A percentile compares a stretch with the other conserved stretches of the same genome.
Conservation (phyloP, 345 rosid species). For the Lumnitzera littorea region DNA sequence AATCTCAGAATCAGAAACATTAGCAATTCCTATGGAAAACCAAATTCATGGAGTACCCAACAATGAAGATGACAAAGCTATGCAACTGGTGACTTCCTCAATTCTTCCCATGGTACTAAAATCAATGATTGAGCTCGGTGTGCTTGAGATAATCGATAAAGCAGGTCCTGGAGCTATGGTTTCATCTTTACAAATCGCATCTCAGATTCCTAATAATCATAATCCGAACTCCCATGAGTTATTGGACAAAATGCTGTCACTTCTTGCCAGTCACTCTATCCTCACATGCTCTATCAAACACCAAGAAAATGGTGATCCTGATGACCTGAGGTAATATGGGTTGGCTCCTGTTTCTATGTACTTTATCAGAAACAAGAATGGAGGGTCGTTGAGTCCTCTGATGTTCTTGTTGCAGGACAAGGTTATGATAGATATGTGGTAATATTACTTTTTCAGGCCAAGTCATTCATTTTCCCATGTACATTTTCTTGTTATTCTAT, state of each 20-base stretch:
- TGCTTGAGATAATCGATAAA: slow-evolving; percentile 22
- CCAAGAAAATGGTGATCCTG: neutral
- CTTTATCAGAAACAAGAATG: slow-evolving; percentile 19
- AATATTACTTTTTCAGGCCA: neutral
- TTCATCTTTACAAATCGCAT: slow-evolving; percentile 25
- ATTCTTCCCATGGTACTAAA: slow-evolving; percentile 34
- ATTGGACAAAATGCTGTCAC: slow-evolving; percentile 34
- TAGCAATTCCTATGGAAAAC: neutral
- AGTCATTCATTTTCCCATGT: no score
- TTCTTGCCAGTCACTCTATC: slow-evolving; percentile 29
- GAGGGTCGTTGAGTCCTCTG: slow-evolving; percentile 17
- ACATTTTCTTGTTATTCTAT: no score
- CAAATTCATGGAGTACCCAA: neutral
- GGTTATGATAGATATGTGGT: slow-evolving; percentile 14
- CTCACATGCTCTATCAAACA: slow-evolving; percentile 17
- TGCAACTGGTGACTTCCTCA: slow-evolving; percentile 30
- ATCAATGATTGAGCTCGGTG: slow-evolving; percentile 27
- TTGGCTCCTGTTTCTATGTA: slow-evolving; percentile 26
- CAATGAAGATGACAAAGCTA: slow-evolving; percentile 15
- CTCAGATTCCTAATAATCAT: slow-evolving; percentile 11
- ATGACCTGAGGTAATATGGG: slow-evolving; percentile 13
- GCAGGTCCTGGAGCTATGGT: slow-evolving; percentile 29
- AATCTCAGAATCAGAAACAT: no score
- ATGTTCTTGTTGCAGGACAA: slow-evolving; percentile 19
- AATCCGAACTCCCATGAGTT: slow-evolving; percentile 14